Evolutionary conservation across 2,329 filamentous ascomycete genomes (phyloP).

Genomic region (Triangularia setosa): DNA sequence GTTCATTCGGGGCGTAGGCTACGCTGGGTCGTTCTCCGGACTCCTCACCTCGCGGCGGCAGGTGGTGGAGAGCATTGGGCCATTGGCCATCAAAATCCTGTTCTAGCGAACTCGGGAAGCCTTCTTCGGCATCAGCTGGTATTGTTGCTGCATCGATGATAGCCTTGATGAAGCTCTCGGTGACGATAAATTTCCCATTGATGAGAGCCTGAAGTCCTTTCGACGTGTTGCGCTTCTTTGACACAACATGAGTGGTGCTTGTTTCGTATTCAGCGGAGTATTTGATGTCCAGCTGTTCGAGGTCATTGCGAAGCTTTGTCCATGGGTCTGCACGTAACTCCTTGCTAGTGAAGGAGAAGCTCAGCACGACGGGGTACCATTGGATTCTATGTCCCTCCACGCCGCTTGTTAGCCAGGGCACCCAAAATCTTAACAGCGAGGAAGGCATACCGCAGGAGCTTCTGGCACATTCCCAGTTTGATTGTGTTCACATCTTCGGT

Average conservation of each 20-base stretch:
- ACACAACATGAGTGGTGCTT: slow-evolving; percentile 81
- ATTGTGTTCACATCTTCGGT: slow-evolving; percentile 58
- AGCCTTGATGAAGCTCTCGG: slow-evolving; percentile 67
- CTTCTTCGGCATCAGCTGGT: slow-evolving; percentile 43
- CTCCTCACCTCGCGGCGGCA: slow-evolving; percentile 74
- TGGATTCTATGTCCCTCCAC: slow-evolving; percentile 54
- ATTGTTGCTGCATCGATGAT: slow-evolving; percentile 58
- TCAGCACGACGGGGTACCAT: slow-evolving; percentile 79
- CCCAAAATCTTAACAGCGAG: not conserved
- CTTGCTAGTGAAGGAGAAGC: slow-evolving; percentile 71
- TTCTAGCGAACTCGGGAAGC: slow-evolving; percentile 60
- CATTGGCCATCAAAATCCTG: slow-evolving; percentile 73
- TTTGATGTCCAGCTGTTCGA: slow-evolving; percentile 89
- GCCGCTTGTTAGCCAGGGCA: not conserved
- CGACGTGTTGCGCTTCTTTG: slow-evolving; percentile 84
- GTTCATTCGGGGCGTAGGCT: slow-evolving; percentile 67
- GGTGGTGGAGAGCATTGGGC: slow-evolving; percentile 68
- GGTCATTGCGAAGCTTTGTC: slow-evolving; percentile 54
- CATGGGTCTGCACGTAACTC: slow-evolving; percentile 66
- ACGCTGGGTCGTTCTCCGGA: slow-evolving; percentile 62
- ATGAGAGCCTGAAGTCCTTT: slow-evolving; percentile 84
- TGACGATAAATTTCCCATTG: slow-evolving; percentile 74
- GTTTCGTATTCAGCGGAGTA: slow-evolving; percentile 68
- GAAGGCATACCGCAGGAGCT: slow-evolving; percentile 26
- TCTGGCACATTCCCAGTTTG: slow-evolving; percentile 65